Percentiles rank a stretch among this genome's conserved stretches.
These are phyloP conservation scores for Neocatenulostroma microsporum DNA, from an alignment of 2,329 filamentous ascomycete species.

Conservation along the genomic window DNA sequence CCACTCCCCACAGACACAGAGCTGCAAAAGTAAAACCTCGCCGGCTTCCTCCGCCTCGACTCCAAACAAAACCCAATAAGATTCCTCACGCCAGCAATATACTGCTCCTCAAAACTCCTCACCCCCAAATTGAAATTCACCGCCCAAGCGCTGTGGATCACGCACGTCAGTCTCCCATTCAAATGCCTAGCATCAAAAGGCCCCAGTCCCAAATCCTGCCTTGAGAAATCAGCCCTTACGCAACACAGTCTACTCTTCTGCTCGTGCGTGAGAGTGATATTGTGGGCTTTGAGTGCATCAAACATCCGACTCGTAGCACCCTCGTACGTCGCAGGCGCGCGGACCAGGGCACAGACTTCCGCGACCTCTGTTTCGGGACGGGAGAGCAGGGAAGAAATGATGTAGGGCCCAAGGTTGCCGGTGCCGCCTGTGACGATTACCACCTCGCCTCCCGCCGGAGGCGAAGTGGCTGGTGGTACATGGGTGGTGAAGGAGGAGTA, in stretches of 20 bases:
- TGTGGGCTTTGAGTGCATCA: constrained; percentile 29
- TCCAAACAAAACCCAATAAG: constrained; percentile 22
- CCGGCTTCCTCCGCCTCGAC: constrained; percentile 28
- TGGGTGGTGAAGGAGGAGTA: constrained; percentile 31
- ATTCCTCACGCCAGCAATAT: constrained; percentile 24
- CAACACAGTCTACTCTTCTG: constrained; percentile 17
- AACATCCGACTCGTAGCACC: constrained; percentile 29
- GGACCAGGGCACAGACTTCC: constrained; percentile 47
- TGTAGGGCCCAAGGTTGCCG: constrained; percentile 56
- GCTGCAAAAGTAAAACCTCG: constrained; percentile 33
- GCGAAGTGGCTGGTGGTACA: constrained; percentile 14
- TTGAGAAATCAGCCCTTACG: constrained; percentile 29
- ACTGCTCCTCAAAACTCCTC: constrained; percentile 26
- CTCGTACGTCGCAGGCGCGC: constrained; percentile 36
- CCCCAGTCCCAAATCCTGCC: constrained; percentile 21
- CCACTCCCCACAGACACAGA: constrained; percentile 47
- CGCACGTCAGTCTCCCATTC: constrained; percentile 17
- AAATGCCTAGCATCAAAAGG: constrained; percentile 17
- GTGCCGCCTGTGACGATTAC: constrained; percentile 55
- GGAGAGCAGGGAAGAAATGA: constrained; percentile 36
- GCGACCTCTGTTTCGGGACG: constrained; percentile 24
- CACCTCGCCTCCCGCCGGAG: constrained; percentile 7
- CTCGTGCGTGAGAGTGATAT: constrained; percentile 27
- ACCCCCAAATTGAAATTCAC: constrained; percentile 33
- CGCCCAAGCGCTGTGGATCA: constrained; percentile 34